phyloP scores from a whole-genome alignment of 2,329 filamentous ascomycete genomes.

The Sporothrix dimorphospora region DNA sequence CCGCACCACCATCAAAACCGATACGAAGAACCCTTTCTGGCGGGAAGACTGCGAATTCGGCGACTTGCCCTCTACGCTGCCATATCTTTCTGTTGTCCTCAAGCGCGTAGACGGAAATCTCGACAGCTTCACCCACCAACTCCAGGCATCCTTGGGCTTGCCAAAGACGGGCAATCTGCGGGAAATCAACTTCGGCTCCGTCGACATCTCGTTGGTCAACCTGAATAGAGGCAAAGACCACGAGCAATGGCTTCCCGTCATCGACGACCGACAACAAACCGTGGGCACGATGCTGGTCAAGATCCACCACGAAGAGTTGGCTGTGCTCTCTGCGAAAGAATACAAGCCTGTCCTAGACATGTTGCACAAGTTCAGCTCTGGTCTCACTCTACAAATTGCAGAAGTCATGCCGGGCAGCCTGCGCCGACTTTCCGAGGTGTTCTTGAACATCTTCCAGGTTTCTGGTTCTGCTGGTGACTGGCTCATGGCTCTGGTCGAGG shows the following conservation, averaged over 20 bases:
- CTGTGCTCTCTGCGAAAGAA: constrained; percentile 83
- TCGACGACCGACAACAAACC: constrained; percentile 73
- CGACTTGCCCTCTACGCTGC: constrained; percentile 71
- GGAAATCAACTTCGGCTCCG: constrained; percentile 66
- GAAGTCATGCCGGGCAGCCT: constrained; percentile 77
- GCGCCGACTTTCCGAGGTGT: constrained; percentile 77
- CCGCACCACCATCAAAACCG: constrained; percentile 71
- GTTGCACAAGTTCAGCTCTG: constrained; percentile 80
- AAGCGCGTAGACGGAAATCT: constrained; percentile 63
- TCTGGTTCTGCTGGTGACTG: constrained; percentile 83
- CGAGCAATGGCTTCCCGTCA: constrained; percentile 85
- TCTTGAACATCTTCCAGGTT: constrained; percentile 95
- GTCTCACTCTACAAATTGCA: constrained; percentile 82
- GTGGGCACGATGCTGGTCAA: constrained; percentile 86
- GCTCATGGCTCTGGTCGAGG: constrained; percentile 91
- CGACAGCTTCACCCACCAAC: constrained; percentile 51
- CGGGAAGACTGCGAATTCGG: constrained; percentile 77
- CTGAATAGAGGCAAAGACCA: constrained; percentile 75
- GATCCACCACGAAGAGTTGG: constrained; percentile 82
- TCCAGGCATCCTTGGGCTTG: constrained; percentile 49
- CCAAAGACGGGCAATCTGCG: constrained; percentile 49
- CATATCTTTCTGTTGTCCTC: constrained; percentile 70
- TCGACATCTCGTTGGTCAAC: constrained; percentile 82
- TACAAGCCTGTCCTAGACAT: constrained; percentile 83
- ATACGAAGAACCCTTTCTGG: constrained; percentile 78